Conservation (phyloP, 306 rosid genomes). For the Lathyrus sativus region DNA sequence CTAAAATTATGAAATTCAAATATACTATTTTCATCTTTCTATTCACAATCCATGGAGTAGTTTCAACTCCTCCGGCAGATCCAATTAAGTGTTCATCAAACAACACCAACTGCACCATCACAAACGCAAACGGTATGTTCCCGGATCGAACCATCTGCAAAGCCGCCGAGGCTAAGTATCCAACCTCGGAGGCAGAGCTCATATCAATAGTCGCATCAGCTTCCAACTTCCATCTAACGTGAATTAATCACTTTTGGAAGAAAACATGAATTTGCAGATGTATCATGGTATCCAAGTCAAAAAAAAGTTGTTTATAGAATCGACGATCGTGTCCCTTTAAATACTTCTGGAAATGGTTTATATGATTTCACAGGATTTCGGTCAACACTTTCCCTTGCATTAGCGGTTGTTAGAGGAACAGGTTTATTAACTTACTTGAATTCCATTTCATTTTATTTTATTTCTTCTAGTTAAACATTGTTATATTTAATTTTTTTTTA, state of each 20-base stretch:
- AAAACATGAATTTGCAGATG: constrained; percentile 62
- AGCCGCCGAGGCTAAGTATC: constrained; percentile 9
- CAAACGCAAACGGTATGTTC: constrained; percentile 65
- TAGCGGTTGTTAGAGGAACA: constrained; percentile 39
- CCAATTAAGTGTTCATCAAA: constrained; percentile 55
- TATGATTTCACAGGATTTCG: constrained; percentile 45
- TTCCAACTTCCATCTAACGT: no score
- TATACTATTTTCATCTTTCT: background rate
- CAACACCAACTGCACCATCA: constrained; percentile 58
- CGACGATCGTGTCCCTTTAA: constrained; percentile 53
- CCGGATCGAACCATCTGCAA: constrained; percentile 59
- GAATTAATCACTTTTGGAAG: constrained; percentile 49
- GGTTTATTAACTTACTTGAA: constrained; percentile 31
- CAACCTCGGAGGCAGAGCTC: no score
- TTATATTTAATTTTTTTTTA: no score
- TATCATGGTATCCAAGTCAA: constrained; percentile 70
- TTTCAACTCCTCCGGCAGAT: constrained; percentile 47
- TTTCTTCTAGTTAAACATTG: no score
- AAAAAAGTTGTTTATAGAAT: constrained; percentile 51
- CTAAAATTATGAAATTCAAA: background rate
- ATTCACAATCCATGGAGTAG: constrained; percentile 4
- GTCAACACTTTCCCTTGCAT: constrained; percentile 34
- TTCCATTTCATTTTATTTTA: no score
- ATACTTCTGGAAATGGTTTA: constrained; percentile 39
- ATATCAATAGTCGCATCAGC: no score